Conservation (phyloP, 192 early-diverging fungal genomes). For the Coemansia sp. region DNA sequence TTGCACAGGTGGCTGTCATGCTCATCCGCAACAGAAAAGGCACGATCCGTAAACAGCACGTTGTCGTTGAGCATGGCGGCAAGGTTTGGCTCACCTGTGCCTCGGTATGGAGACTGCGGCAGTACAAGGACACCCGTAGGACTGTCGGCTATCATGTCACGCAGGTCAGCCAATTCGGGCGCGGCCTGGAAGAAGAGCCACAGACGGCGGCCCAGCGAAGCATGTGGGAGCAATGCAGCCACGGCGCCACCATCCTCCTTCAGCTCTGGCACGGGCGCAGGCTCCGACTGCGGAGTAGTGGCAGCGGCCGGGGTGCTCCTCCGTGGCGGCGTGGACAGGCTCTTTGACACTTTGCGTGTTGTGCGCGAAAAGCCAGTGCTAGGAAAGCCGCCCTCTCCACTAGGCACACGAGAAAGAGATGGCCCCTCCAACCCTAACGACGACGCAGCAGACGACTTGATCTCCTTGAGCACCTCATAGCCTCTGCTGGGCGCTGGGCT, state of each 20-base stretch:
- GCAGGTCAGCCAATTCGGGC: constrained; percentile 23
- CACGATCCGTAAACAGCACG: constrained; percentile 25
- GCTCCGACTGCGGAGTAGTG: no score
- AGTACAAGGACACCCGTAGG: constrained; percentile 19
- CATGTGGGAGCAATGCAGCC: constrained; percentile 12
- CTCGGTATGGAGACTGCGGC: constrained; percentile 3
- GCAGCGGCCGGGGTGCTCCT: no score
- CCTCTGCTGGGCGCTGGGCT: no score
- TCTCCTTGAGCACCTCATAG: constrained; percentile 28
- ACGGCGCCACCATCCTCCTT: not conserved
- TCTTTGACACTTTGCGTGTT: constrained; percentile 17
- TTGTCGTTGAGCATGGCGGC: constrained; percentile 37
- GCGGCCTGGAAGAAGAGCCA: constrained; percentile 39
- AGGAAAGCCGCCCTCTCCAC: no score
- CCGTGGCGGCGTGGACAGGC: no score
- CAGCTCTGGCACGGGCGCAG: no score
- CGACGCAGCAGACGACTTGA: constrained; percentile 7
- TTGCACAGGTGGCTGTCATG: not conserved
- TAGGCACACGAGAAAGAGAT: no score
- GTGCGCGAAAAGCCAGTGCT: constrained; percentile 37
- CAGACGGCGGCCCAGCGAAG: constrained; percentile 33
- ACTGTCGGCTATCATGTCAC: constrained; percentile 35
- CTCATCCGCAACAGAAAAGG: not conserved
- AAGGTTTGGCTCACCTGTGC: constrained; percentile 6
- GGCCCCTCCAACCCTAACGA: no score